phyloP scores from a whole-genome alignment of 2,329 filamentous ascomycete species.

The Colletotrichum eremochloae region DNA sequence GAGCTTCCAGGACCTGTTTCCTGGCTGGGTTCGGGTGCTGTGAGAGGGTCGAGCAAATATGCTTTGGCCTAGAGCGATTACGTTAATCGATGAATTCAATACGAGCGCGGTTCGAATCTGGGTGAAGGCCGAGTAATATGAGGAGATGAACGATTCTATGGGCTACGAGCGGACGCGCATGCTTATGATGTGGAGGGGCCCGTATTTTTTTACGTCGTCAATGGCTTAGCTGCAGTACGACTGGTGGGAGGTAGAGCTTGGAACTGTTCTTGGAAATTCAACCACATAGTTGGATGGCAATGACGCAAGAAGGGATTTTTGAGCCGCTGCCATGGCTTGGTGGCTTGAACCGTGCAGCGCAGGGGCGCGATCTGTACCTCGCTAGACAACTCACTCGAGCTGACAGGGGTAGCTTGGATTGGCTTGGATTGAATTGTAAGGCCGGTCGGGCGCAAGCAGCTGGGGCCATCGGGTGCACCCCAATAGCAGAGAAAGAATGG shows the following conservation, averaged over 20 bases:
- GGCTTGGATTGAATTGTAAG: conserved; percentile 4
- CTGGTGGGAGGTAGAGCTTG: conserved; percentile 36
- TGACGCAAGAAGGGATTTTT: conserved; percentile 41
- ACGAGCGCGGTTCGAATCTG: not conserved
- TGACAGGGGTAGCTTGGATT: conserved; percentile 35
- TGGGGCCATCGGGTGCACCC: conserved; percentile 9
- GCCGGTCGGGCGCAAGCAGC: conserved; percentile 13
- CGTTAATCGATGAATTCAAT: conserved; percentile 22
- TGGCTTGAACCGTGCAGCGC: conserved; percentile 35
- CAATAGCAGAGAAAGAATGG: conserved; percentile 12
- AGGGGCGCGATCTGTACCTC: conserved; percentile 33
- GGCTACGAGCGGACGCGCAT: conserved; percentile 29
- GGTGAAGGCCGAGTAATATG: not conserved
- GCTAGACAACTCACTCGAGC: conserved; percentile 18
- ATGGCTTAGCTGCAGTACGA: conserved; percentile 38
- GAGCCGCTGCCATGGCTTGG: conserved; percentile 18
- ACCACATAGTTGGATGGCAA: conserved; percentile 26
- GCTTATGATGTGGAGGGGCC: conserved; percentile 32
- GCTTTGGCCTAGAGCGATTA: conserved; percentile 66
- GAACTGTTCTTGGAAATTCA: conserved; percentile 39
- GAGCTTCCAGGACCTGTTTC: conserved; percentile 75
- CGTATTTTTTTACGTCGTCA: conserved; percentile 43
- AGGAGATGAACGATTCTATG: conserved; percentile 15
- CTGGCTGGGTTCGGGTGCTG: conserved; percentile 74
- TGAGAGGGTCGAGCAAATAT: conserved; percentile 78